Conservation (phyloP, 2,329 filamentous ascomycete genomes). For the Leptographium galeiforme region DNA sequence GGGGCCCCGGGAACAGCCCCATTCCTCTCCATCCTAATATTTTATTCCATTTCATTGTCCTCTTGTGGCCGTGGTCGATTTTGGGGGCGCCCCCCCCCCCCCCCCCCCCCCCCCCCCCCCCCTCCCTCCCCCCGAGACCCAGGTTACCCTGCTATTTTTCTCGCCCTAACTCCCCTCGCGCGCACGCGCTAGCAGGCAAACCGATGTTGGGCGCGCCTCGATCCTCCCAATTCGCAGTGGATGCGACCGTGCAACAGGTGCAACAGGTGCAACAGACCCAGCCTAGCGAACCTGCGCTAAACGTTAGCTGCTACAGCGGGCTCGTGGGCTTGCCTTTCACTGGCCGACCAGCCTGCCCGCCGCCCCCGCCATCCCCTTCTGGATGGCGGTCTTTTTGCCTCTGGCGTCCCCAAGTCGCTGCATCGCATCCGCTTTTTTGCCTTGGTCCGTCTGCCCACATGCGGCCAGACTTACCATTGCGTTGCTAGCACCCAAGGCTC, state of each 20-base stretch:
- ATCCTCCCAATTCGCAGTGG: background rate
- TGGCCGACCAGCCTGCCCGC: background rate
- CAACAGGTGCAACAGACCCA: background rate
- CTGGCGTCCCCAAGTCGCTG: background rate
- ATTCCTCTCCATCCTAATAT: background rate
- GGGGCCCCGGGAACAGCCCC: background rate
- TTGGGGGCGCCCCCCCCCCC: background rate
- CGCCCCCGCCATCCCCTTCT: background rate
- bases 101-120: too few species aligned
- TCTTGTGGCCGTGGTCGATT: background rate
- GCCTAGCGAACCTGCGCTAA: conserved; percentile 2
- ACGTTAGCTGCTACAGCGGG: conserved; percentile 5
- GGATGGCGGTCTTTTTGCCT: background rate
- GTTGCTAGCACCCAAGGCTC: background rate
- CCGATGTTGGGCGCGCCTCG: background rate
- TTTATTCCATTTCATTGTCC: background rate
- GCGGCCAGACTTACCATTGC: background rate
- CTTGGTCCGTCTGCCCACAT: conserved; percentile 2
- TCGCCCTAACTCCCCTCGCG: conserved; percentile 1
- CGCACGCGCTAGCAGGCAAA: background rate
- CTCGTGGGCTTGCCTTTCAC: background rate
- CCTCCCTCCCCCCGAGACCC: background rate
- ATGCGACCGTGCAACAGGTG: background rate
- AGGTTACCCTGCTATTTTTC: background rate
- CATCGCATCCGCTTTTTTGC: conserved; percentile 2